phyloP scores from a whole-genome alignment of 345 rosid genomes.

The Raphanus sativus region DNA sequence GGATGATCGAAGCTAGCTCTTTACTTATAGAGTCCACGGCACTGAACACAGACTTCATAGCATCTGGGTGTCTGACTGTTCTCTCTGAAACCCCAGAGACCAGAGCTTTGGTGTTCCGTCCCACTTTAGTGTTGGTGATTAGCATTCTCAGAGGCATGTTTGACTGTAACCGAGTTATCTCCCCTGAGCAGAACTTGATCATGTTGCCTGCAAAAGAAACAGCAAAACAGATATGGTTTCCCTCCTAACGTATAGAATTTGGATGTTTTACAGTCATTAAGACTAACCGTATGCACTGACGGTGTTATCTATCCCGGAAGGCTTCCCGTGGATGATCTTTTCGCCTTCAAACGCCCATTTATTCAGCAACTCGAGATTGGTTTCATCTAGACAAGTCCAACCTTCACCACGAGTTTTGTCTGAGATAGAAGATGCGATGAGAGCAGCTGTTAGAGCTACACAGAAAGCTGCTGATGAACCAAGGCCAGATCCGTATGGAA shows the following conservation, averaged over 20 bases:
- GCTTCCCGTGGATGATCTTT: conserved; percentile 89
- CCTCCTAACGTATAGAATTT: not conserved
- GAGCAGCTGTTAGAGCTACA: conserved; percentile 78
- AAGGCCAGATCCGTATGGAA: conserved; percentile 86
- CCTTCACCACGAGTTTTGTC: conserved; percentile 42
- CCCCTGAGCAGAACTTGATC: conserved; percentile 82
- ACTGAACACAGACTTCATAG: conserved; percentile 67
- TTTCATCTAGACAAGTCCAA: conserved; percentile 57
- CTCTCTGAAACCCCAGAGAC: conserved; percentile 91
- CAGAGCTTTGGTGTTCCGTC: conserved; percentile 85
- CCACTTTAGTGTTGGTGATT: conserved; percentile 85
- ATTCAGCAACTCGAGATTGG: conserved; percentile 67
- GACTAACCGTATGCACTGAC: conserved; percentile 95
- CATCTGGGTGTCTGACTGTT: conserved; percentile 61
- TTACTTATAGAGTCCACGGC: conserved; percentile 83
- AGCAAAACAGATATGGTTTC: not conserved
- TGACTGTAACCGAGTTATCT: conserved; percentile 57
- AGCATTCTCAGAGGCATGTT: conserved; percentile 75
- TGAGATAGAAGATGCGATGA: conserved; percentile 54
- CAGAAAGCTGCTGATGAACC: conserved; percentile 92
- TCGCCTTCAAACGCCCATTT: conserved; percentile 98
- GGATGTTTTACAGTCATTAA: conserved; percentile 21
- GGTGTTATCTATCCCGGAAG: conserved; percentile 96
- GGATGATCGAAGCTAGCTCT: conserved; percentile 59
- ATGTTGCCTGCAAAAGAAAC: conserved; percentile 62